Percentiles rank a stretch among this genome's conserved stretches.
Conservation (phyloP, 2,329 filamentous ascomycete genomes). For the Verticillium dahliae region DNA sequence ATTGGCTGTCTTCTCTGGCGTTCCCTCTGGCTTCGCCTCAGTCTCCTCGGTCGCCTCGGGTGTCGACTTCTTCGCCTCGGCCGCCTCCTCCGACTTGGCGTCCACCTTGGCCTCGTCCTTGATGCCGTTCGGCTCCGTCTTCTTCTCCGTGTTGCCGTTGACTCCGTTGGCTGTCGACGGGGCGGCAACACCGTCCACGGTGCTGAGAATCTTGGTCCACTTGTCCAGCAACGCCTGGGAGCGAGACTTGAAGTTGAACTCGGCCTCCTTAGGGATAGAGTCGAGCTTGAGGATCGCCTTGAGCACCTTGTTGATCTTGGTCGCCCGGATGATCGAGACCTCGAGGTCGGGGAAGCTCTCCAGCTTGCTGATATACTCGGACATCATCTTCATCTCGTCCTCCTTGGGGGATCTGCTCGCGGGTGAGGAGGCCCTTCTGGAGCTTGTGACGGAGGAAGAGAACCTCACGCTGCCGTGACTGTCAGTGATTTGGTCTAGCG, state of each 20-base stretch:
- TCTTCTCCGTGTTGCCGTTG: slow-evolving; percentile 41
- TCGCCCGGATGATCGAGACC: slow-evolving; percentile 77
- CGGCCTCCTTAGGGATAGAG: slow-evolving; percentile 79
- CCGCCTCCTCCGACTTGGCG: slow-evolving; percentile 30
- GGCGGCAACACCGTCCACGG: slow-evolving; percentile 38
- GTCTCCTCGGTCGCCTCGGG: slow-evolving; percentile 21
- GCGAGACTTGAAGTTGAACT: slow-evolving; percentile 82
- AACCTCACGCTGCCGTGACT: slow-evolving; percentile 57
- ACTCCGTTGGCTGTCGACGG: slow-evolving; percentile 37
- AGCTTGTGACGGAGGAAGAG: slow-evolving; percentile 90
- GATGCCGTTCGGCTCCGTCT: slow-evolving; percentile 28
- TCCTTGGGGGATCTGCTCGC: slow-evolving; percentile 83
- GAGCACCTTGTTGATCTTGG: slow-evolving; percentile 98
- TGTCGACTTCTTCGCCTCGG: slow-evolving; percentile 22
- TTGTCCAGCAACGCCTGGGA: slow-evolving; percentile 73
- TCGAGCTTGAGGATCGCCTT: slow-evolving; percentile 88
- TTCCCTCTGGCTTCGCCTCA: slow-evolving; percentile 8
- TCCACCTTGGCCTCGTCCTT: slow-evolving; percentile 28
- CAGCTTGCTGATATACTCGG: slow-evolving; percentile 70
- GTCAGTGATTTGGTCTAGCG: slow-evolving; percentile 22
- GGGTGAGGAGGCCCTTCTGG: slow-evolving; percentile 85
- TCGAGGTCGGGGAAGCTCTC: slow-evolving; percentile 77
- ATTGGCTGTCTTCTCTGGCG: slow-evolving; percentile 19
- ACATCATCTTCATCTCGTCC: slow-evolving; percentile 74
- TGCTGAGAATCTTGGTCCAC: slow-evolving; percentile 80